phyloP scores from a whole-genome alignment of 1,284 basidiomycete species.

The Ustanciosporium gigantosporum region DNA sequence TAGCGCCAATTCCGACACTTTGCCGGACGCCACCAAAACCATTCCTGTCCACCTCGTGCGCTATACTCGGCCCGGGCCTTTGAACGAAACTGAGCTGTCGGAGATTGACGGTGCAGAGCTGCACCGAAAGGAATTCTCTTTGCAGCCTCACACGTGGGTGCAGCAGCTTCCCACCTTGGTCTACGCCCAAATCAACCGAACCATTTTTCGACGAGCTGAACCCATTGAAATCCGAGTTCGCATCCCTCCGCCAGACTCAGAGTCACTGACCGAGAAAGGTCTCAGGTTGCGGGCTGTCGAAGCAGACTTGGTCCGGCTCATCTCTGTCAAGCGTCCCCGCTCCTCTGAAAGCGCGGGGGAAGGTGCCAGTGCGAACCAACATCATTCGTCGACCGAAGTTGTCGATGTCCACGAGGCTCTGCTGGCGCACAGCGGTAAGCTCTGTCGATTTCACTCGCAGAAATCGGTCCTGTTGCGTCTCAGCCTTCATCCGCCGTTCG shows the following conservation, averaged over 20 bases:
- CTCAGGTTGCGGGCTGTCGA: conserved; percentile 52
- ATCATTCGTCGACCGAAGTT: background rate
- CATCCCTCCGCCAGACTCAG: conserved; percentile 48
- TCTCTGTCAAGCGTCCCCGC: conserved; percentile 22
- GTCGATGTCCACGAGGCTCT: conserved; percentile 31
- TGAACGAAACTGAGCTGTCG: conserved; percentile 16
- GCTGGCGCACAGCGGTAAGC: conserved; percentile 54
- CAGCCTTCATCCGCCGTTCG: conserved; percentile 54
- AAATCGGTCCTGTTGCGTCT: conserved; percentile 47
- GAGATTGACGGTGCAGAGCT: conserved; percentile 19
- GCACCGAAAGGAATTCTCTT: conserved; percentile 18
- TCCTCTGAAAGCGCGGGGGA: no score
- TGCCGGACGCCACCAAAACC: conserved; percentile 22
- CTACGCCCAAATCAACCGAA: conserved; percentile 49
- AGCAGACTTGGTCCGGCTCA: conserved; percentile 50
- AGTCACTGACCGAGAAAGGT: conserved; percentile 39
- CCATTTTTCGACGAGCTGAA: conserved; percentile 54
- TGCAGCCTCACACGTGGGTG: conserved; percentile 45
- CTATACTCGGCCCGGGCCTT: conserved; percentile 42
- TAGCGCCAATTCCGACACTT: conserved; percentile 9
- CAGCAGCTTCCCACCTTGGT: conserved; percentile 30
- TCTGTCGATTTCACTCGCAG: conserved; percentile 54
- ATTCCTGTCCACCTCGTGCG: conserved; percentile 51
- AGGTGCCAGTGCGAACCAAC: background rate
- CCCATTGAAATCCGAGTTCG: conserved; percentile 52